phyloP scores from a whole-genome alignment of 768 basidiomycete species.

The Suillus tomentosus region DNA sequence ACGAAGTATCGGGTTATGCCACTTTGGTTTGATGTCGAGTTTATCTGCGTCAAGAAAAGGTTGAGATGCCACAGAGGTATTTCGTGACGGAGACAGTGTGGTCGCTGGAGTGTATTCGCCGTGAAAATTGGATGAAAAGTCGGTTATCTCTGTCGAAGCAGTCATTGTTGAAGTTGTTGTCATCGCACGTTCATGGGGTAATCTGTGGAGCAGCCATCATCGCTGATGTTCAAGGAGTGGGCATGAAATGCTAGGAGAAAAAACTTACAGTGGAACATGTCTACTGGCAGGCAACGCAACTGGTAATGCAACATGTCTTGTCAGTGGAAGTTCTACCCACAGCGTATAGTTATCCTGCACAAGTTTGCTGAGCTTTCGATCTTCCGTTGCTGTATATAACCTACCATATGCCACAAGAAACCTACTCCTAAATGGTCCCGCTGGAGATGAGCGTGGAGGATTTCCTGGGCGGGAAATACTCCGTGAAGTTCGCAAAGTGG shows the following conservation, averaged over 20 bases:
- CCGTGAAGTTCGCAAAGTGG: constrained; percentile 55
- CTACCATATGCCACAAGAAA: constrained; percentile 38
- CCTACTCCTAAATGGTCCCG: constrained; percentile 50
- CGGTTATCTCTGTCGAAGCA: constrained; percentile 1
- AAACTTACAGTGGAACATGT: constrained; percentile 8
- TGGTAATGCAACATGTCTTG: not conserved
- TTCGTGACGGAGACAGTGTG: not conserved
- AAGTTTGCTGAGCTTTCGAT: not conserved
- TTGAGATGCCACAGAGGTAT: constrained; percentile 6
- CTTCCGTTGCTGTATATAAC: constrained; percentile 12
- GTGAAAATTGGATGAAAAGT: constrained; percentile 4
- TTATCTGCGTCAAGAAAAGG: not conserved
- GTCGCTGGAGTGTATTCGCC: not conserved
- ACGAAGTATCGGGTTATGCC: not conserved
- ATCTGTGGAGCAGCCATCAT: not conserved
- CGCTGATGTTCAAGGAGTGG: not conserved
- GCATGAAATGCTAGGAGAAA: not conserved
- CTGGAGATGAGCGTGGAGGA: constrained; percentile 50
- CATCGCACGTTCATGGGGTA: not conserved
- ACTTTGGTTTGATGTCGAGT: constrained; percentile 7
- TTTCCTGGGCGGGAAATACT: constrained; percentile 41
- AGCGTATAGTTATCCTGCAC: constrained; percentile 16
- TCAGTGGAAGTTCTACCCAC: constrained; percentile 8
- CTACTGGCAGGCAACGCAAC: not conserved
- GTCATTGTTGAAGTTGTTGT: not conserved